A percentile compares a stretch with the other conserved stretches of the same genome.
Conservation (phyloP, 352 stramenopile genomes). For the Pythium sukuiense region DNA sequence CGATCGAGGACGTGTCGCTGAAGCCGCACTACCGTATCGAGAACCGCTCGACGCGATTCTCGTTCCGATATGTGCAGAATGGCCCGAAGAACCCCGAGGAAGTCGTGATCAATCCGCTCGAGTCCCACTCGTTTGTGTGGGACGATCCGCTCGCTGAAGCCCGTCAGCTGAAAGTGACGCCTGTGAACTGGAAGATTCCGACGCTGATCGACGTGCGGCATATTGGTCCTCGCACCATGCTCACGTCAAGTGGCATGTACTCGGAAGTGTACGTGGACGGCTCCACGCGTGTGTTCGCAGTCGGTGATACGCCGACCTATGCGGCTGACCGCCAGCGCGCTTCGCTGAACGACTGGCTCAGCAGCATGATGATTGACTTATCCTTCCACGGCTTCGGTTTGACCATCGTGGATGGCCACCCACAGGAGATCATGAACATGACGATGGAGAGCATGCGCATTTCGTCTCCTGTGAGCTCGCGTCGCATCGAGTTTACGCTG, state of each 20-base stretch:
- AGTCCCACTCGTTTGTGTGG: slow-evolving; percentile 84
- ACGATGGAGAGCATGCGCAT: slow-evolving; percentile 85
- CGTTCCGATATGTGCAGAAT: slow-evolving; percentile 77
- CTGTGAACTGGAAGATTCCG: slow-evolving; percentile 65
- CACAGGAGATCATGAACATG: slow-evolving; percentile 82
- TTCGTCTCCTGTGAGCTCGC: slow-evolving; percentile 47
- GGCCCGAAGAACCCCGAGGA: slow-evolving; percentile 61
- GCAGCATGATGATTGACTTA: slow-evolving; percentile 71
- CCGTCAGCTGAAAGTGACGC: slow-evolving; percentile 57
- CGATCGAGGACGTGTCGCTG: slow-evolving; percentile 65
- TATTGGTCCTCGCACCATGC: slow-evolving; percentile 48
- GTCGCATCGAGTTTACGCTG: slow-evolving; percentile 54
- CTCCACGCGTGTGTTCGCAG: slow-evolving; percentile 72
- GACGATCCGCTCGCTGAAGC: slow-evolving; percentile 60
- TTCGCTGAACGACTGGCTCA: slow-evolving; percentile 73
- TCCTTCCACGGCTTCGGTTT: slow-evolving; percentile 39
- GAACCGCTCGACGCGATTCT: slow-evolving; percentile 72
- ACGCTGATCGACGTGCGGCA: slow-evolving; percentile 75
- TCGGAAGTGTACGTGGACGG: slow-evolving; percentile 88
- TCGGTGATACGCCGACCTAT: slow-evolving; percentile 72
- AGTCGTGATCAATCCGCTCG: slow-evolving; percentile 60
- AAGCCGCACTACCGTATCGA: slow-evolving; percentile 82
- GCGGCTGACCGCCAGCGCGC: slow-evolving; percentile 52
- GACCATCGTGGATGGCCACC: slow-evolving; percentile 75
- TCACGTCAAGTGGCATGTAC: slow-evolving; percentile 56